Evolutionary conservation across 805 yeast species (phyloP).

Genomic region (Ogataea salicorniae): DNA sequence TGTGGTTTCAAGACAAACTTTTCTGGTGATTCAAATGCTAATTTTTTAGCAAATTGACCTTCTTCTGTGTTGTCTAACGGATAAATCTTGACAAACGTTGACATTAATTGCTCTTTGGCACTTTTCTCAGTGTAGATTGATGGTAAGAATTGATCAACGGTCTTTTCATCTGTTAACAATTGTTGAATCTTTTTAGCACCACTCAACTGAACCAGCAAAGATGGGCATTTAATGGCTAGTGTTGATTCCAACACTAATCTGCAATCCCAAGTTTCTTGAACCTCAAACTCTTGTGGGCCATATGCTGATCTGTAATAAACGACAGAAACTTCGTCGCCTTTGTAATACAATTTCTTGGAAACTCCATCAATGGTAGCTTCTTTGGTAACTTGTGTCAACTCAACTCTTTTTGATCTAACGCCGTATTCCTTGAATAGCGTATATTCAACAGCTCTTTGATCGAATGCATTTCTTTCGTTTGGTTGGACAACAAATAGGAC

Average conservation of each 20-base stretch:
- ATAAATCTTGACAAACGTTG: constrained; percentile 80
- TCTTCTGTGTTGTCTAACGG: constrained; percentile 71
- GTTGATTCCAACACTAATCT: constrained; percentile 69
- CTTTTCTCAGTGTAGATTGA: neutral
- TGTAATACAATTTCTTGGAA: constrained; percentile 47
- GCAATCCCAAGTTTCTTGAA: constrained; percentile 69
- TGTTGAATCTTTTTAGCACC: constrained; percentile 96
- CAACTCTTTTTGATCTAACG: constrained; percentile 59
- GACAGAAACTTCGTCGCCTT: constrained; percentile 72
- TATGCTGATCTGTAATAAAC: constrained; percentile 91
- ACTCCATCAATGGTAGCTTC: constrained; percentile 38
- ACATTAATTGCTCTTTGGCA: constrained; percentile 28
- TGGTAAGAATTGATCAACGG: constrained; percentile 44
- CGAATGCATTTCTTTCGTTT: constrained; percentile 83
- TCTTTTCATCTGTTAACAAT: constrained; percentile 54
- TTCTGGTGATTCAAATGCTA: constrained; percentile 66
- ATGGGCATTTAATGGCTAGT: constrained; percentile 86
- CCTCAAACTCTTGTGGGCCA: constrained; percentile 71
- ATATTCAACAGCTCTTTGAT: constrained; percentile 82
- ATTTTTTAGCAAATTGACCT: constrained; percentile 56
- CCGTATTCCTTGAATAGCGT: constrained; percentile 51
- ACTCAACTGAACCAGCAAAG: constrained; percentile 79
- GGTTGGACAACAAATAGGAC: constrained; percentile 80
- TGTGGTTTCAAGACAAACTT: constrained; percentile 90
- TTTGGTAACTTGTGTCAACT: constrained; percentile 52